Conservation (phyloP, 1,284 basidiomycete species). For the Leccinum holopus region DNA sequence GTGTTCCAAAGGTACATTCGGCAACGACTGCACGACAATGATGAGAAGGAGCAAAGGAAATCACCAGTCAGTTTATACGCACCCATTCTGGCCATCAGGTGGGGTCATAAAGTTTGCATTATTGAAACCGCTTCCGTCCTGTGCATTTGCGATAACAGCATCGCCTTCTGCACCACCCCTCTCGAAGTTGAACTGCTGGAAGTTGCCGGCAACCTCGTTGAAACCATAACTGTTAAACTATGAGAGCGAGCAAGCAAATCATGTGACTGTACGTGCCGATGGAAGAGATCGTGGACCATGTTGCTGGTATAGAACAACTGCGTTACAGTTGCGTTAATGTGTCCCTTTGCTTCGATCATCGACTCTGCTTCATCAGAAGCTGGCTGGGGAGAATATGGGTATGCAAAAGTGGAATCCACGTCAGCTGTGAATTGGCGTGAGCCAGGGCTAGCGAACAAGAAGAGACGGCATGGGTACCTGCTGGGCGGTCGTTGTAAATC, state of each 20-base stretch:
- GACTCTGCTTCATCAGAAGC: constrained; percentile 49
- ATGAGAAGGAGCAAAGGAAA: not conserved
- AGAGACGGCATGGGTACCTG: constrained; percentile 23
- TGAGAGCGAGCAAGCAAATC: constrained; percentile 20
- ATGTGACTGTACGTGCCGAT: constrained; percentile 42
- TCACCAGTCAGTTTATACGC: constrained; percentile 8
- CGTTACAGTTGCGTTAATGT: constrained; percentile 83
- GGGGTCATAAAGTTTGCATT: constrained; percentile 86
- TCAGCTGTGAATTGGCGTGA: constrained; percentile 13
- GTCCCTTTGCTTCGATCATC: constrained; percentile 68
- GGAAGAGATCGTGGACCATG: constrained; percentile 75
- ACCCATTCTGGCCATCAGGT: constrained; percentile 64
- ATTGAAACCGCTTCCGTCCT: constrained; percentile 92
- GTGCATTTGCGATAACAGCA: constrained; percentile 91
- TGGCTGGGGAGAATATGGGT: constrained; percentile 59
- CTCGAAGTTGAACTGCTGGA: constrained; percentile 96
- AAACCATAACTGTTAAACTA: constrained; percentile 68
- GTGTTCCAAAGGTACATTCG: constrained; percentile 98
- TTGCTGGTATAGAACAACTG: constrained; percentile 95
- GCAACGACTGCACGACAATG: constrained; percentile 72
- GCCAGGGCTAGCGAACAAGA: not conserved
- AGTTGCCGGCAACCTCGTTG: constrained; percentile 90
- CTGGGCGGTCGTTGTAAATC: constrained; percentile 79
- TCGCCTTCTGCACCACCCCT: constrained; percentile 85
- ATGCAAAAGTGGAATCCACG: constrained; percentile 55